phyloP scores from a whole-genome alignment of 2,329 filamentous ascomycete genomes.

The Claviceps pazoutovae region DNA sequence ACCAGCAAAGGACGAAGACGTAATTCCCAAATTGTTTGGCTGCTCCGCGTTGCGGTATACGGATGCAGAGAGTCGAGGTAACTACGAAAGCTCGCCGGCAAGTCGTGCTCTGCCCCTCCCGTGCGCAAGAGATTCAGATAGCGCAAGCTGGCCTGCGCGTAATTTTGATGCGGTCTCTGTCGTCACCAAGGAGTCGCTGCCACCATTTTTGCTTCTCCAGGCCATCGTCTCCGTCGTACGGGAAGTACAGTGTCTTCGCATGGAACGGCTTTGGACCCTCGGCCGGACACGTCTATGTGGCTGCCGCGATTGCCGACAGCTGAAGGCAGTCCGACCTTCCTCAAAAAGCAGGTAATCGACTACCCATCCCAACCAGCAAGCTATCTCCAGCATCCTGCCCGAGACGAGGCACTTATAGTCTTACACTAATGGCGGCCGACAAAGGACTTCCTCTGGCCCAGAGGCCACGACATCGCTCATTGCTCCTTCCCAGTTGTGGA shows the following conservation, averaged over 20 bases:
- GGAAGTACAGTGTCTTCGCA: constrained; percentile 64
- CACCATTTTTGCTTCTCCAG: constrained; percentile 28
- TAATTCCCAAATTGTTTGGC: constrained; percentile 51
- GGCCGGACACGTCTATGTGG: constrained; percentile 40
- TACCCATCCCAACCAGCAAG: no score
- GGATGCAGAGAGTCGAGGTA: constrained; percentile 57
- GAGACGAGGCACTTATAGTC: no score
- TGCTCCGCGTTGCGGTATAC: constrained; percentile 53
- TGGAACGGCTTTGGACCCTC: constrained; percentile 51
- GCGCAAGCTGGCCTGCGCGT: constrained; percentile 70
- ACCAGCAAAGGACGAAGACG: constrained; percentile 46
- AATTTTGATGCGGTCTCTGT: constrained; percentile 49
- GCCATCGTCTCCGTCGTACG: constrained; percentile 21
- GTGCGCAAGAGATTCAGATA: constrained; percentile 70
- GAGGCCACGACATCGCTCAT: background rate
- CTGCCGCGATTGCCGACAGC: no score
- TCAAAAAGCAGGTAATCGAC: no score
- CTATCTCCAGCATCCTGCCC: no score
- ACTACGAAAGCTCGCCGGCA: constrained; percentile 63
- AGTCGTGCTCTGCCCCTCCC: constrained; percentile 65
- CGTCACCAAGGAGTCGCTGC: constrained; percentile 29
- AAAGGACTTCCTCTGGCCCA: background rate
- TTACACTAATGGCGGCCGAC: no score
- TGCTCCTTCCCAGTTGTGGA: background rate
- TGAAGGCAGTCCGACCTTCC: no score